These are phyloP conservation scores for Ammopiptanthus mongolicus DNA, from an alignment of 306 rosid genomes.

Conservation along the genomic window DNA sequence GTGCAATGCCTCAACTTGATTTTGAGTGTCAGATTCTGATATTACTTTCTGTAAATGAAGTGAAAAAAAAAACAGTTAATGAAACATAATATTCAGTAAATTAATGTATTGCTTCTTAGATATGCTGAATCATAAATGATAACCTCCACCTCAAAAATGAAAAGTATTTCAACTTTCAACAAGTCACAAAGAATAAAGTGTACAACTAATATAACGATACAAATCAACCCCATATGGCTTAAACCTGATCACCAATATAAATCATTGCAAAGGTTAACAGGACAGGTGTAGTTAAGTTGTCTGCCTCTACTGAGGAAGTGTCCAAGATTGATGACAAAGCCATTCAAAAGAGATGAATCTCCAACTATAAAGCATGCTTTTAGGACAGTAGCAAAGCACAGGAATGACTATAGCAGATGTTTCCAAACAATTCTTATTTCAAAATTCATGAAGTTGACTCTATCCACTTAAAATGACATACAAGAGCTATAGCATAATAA, in stretches of 20 bases:
- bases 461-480: constrained; percentile 3
- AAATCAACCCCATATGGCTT: neutral
- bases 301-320: neutral
- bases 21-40: constrained; percentile 44
- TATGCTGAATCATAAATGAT: neutral
- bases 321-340: constrained; percentile 7
- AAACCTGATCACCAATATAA: neutral
- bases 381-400: constrained; percentile 2
- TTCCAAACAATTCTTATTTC: neutral
- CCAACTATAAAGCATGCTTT: neutral
- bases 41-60: constrained; percentile 58
- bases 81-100: constrained; percentile 3
- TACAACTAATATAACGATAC: neutral
- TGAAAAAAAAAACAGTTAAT: neutral
- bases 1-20: constrained; percentile 36
- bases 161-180: neutral
- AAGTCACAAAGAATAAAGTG: neutral
- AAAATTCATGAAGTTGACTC: constrained; percentile 6
- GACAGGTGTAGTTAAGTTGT: neutral
- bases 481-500: neutral
- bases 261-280: neutral
- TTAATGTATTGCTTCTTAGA: neutral
- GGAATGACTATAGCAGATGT: neutral
- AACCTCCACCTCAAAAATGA: constrained; percentile 4
- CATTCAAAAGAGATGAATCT: constrained; percentile 6